phyloP scores from a whole-genome alignment of 2,329 filamentous ascomycete genomes.

The Aureobasidium sp. region DNA sequence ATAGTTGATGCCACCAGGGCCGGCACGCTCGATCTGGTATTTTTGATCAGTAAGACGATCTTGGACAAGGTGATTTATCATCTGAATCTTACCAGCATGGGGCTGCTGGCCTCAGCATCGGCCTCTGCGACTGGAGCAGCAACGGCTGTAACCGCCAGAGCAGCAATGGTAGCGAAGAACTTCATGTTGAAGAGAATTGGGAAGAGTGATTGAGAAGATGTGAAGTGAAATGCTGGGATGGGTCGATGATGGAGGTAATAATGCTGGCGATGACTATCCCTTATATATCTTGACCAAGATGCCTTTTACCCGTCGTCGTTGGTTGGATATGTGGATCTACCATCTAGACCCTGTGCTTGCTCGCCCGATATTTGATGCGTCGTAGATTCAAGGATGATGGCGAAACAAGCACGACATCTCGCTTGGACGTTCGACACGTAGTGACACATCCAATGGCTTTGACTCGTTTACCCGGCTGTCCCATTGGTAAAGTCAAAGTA shows the following conservation, averaged over 20 bases:
- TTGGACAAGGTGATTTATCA: neutral
- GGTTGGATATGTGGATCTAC: neutral
- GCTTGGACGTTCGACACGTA: neutral
- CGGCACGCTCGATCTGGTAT: neutral
- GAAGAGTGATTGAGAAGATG: neutral
- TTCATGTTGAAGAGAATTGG: neutral
- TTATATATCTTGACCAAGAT: neutral
- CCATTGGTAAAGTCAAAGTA: neutral
- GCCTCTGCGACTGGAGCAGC: neutral
- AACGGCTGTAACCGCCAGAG: neutral
- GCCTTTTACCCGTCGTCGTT: neutral
- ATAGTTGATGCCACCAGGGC: conserved; percentile 7
- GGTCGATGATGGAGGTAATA: neutral
- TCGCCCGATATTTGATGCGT: neutral
- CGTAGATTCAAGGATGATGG: neutral
- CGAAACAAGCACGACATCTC: neutral
- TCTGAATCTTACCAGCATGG: neutral
- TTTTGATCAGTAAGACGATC: neutral
- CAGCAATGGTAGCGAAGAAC: neutral
- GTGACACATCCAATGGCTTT: neutral
- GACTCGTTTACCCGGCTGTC: neutral
- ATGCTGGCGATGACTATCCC: neutral
- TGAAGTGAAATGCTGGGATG: neutral
- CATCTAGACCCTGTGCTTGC: neutral
- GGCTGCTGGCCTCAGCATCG: neutral